Conservation (phyloP, 805 yeast genomes). For the Nakazawaea ishiwadae region DNA sequence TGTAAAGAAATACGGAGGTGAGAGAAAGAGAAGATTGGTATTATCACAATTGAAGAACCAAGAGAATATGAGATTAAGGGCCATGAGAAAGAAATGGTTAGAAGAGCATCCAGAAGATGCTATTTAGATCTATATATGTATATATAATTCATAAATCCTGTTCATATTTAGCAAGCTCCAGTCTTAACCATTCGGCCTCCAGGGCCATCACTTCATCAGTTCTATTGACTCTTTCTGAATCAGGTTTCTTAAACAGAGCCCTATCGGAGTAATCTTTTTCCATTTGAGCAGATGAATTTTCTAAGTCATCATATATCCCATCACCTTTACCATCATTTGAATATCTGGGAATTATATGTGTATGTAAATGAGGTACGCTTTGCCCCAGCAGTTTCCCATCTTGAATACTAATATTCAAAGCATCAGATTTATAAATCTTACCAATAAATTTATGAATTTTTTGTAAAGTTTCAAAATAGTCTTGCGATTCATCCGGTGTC, state of each 20-base stretch:
- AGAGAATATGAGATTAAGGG: conserved; percentile 37
- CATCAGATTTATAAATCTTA: conserved; percentile 67
- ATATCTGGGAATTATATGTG: conserved; percentile 88
- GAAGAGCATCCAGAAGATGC: conserved; percentile 13
- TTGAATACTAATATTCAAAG: conserved; percentile 87
- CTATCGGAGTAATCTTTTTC: conserved; percentile 29
- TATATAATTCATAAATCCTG: too few species aligned
- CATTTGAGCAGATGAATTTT: conserved; percentile 46
- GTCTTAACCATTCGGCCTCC: conserved; percentile 60
- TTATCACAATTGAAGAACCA: conserved; percentile 57
- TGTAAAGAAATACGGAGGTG: conserved; percentile 80
- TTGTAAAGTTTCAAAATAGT: conserved; percentile 75
- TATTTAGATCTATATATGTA: conserved; percentile 1
- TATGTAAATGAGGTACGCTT: conserved; percentile 91
- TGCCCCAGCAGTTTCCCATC: conserved; percentile 98
- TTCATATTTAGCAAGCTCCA: conserved; percentile 31
- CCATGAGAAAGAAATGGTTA: conserved; percentile 22
- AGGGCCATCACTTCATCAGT: conserved; percentile 58
- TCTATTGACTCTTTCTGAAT: conserved; percentile 54
- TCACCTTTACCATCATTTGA: conserved; percentile 59
- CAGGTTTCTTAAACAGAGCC: conserved; percentile 32
- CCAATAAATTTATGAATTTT: conserved; percentile 64
- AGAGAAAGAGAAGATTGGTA: conserved; percentile 67
- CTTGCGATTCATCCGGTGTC: conserved; percentile 64
- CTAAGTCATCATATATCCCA: conserved; percentile 64